Conservation (phyloP, 805 yeast species). For the Candida succiphila region DNA sequence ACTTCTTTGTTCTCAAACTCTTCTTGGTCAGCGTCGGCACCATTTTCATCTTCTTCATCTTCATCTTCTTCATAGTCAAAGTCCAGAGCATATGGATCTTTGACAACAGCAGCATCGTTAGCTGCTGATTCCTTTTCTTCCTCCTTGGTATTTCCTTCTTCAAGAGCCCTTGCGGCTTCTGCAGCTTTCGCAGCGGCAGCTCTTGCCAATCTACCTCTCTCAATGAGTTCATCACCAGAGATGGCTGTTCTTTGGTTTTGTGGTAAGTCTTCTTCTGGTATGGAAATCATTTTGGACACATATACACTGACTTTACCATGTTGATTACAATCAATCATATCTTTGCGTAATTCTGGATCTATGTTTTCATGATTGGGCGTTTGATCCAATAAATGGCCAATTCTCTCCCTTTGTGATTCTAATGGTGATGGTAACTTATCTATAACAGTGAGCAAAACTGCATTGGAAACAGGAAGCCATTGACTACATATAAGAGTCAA, state of each 20-base stretch:
- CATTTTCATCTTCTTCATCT: constrained; percentile 33
- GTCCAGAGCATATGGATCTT: constrained; percentile 7
- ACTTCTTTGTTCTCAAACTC: constrained; percentile 47
- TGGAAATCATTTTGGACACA: constrained; percentile 81
- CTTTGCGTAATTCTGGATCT: constrained; percentile 35
- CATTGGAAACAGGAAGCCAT: constrained; percentile 90
- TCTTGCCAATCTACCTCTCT: constrained; percentile 54
- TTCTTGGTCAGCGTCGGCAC: too few relatives aligned
- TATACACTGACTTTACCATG: constrained; percentile 62
- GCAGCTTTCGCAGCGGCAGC: constrained; percentile 63
- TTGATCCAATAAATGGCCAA: constrained; percentile 54
- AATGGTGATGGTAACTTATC: constrained; percentile 80
- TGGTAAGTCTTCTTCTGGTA: constrained; percentile 78
- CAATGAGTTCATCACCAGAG: constrained; percentile 48
- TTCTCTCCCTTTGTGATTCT: constrained; percentile 62
- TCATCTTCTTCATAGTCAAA: constrained; percentile 41
- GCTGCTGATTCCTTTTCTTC: not conserved
- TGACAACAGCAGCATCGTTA: constrained; percentile 3
- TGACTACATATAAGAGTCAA: constrained; percentile 69
- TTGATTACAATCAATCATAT: constrained; percentile 62
- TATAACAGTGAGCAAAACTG: constrained; percentile 75
- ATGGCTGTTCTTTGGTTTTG: constrained; percentile 30
- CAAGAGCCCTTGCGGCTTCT: constrained; percentile 30
- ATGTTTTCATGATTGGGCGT: constrained; percentile 42
- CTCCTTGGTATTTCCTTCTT: constrained; percentile 8